Conservation (phyloP, 345 rosid species). For the Cardamine resedifolia region DNA sequence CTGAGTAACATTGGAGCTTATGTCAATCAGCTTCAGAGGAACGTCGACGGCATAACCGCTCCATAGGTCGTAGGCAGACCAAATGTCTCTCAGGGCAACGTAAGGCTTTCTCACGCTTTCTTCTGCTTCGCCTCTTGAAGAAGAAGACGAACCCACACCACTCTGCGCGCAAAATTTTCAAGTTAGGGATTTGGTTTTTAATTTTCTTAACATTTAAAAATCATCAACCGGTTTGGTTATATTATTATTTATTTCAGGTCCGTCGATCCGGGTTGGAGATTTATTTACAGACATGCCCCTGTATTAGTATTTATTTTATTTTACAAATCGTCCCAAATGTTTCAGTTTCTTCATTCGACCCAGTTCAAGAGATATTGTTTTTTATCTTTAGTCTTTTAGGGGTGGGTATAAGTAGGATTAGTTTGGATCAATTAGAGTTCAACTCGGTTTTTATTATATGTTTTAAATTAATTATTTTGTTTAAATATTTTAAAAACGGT, state of each 20-base stretch:
- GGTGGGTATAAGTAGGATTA: too few species aligned
- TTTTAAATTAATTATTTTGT: too few species aligned
- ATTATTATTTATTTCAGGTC: not conserved
- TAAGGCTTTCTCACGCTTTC: not conserved
- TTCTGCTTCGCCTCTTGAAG: not conserved
- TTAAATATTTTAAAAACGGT: too few species aligned
- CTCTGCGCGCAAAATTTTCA: not conserved
- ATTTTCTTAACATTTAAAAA: not conserved
- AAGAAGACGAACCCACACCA: not conserved
- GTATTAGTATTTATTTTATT: not conserved
- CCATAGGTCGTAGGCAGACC: conserved; percentile 7
- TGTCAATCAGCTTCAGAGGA: not conserved
- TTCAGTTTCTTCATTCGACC: not conserved
- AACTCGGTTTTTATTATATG: too few species aligned
- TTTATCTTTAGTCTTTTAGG: not conserved
- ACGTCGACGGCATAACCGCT: not conserved
- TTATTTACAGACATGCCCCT: not conserved
- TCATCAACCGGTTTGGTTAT: not conserved
- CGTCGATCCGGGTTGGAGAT: not conserved
- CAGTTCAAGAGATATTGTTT: too few species aligned
- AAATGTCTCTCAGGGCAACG: not conserved
- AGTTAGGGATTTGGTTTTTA: not conserved
- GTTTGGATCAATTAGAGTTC: too few species aligned
- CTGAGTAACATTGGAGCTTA: not conserved
- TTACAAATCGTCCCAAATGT: not conserved